Evolutionary conservation across 2,329 filamentous ascomycete genomes (phyloP), one percentile per base, ranked within the genome.

Genomic region (Arthrobotrys pseudoclavata): DNA sequence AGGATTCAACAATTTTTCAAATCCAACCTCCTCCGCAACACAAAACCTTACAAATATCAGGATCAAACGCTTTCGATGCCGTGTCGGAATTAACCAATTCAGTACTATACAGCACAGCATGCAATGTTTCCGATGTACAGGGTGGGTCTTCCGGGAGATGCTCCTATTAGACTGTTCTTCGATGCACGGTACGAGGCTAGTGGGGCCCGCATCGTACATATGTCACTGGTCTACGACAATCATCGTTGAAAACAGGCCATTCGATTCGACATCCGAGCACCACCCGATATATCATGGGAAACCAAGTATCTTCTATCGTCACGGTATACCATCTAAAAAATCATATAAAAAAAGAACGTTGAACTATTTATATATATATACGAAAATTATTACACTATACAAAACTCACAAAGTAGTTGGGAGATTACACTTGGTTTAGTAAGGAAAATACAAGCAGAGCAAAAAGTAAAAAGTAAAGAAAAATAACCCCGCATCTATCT

Each of bases 61-160:
- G 50, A 57, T 57, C 52, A 57, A 57, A 57, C 52, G 37, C 52
- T 22, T n/a, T 37, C 15, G 15, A 45, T 45, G 34, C 34, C 34
- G 4, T 37, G 34, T 37, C 10, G 4, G 34, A 37, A 37, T 37
- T 13, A 3, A 2, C 10, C 34, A 3, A 4, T 7, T 7, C 29
- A n/a, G n/a, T n/a, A n/a, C 7, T 7, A 7, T 31, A 31, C 29
- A 31, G n/a, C 7, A 31, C 29, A 34, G 88, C 90, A 34, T 79
- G 81, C 81, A 69, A 79, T 62, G 82, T 89, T 88, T 81, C 87
- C 86, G 84, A 90, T 89, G 81, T 63, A 48, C 42, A 22, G 60
- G 60, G 52, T 52, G 60, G 48, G 62, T 52, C 48, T 48, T 48
- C n/a, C 69, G 62, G 62, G 60, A 34, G 29, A 37, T 52, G 47